A percentile compares a stretch with the other conserved stretches of the same genome.
Conservation (phyloP, 345 rosid genomes). For the Hevea brasiliensis region DNA sequence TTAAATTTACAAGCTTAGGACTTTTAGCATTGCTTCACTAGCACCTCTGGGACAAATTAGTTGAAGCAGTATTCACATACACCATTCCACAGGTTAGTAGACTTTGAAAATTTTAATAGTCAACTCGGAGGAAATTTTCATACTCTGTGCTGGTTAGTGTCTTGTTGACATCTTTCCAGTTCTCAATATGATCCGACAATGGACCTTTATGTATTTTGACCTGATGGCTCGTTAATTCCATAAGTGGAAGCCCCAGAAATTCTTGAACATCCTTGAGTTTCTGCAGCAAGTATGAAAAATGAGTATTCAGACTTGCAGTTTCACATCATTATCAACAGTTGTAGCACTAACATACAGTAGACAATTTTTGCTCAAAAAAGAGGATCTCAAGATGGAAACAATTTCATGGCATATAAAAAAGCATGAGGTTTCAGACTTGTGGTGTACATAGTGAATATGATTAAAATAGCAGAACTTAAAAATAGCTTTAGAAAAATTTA, state of each 20-base stretch:
- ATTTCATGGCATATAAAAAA: neutral
- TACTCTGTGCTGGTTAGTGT: constrained; percentile 67
- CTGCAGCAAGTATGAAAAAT: constrained; percentile 42
- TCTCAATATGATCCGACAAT: constrained; percentile 60
- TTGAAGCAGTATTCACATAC: constrained; percentile 26
- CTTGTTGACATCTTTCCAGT: constrained; percentile 79
- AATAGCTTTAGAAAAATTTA: neutral
- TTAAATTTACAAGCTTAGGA: neutral
- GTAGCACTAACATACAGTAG: neutral
- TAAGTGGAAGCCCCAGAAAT: constrained; percentile 64
- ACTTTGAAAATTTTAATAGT: constrained; percentile 42
- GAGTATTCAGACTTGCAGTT: neutral
- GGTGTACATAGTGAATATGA: neutral
- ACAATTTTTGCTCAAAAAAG: neutral
- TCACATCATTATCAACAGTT: neutral
- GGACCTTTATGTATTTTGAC: constrained; percentile 89
- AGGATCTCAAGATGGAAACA: neutral
- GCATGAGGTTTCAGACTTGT: neutral
- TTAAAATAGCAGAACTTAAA: neutral
- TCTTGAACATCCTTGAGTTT: constrained; percentile 69
- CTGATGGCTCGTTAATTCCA: constrained; percentile 71
- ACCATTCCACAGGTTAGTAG: constrained; percentile 24
- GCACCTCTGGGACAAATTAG: constrained; percentile 17
- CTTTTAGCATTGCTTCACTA: neutral
- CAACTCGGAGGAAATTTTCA: constrained; percentile 53